phyloP scores from a whole-genome alignment of 805 yeast species.

The Starmerella kuoi region DNA sequence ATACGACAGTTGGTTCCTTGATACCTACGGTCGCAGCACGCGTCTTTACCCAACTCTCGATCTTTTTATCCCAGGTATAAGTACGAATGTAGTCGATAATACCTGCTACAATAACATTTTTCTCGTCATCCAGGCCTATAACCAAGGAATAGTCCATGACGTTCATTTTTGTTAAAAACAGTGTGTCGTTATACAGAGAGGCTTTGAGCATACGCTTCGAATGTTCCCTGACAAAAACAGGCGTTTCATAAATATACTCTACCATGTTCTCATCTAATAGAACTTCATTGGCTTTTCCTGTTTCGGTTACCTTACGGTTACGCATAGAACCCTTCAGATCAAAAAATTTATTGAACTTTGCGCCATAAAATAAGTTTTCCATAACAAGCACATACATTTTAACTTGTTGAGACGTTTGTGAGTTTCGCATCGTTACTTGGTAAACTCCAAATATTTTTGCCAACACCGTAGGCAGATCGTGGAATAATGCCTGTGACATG shows the following conservation, averaged over 20 bases:
- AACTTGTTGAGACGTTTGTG: slow-evolving; percentile 52
- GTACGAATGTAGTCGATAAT: slow-evolving; percentile 89
- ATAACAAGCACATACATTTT: slow-evolving; percentile 85
- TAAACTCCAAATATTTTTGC: slow-evolving; percentile 94
- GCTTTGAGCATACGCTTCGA: slow-evolving; percentile 77
- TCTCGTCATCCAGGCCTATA: slow-evolving; percentile 67
- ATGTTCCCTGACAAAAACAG: slow-evolving; percentile 84
- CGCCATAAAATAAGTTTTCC: slow-evolving; percentile 87
- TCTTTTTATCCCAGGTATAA: slow-evolving; percentile 96
- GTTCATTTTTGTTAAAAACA: slow-evolving; percentile 89
- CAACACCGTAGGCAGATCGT: slow-evolving; percentile 84
- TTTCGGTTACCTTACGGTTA: slow-evolving; percentile 89
- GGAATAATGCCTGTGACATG: slow-evolving; percentile 88
- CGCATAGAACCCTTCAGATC: slow-evolving; percentile 98
- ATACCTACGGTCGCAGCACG: slow-evolving; percentile 77
- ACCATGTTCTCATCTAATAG: slow-evolving; percentile 95
- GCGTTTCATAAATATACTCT: slow-evolving; percentile 91
- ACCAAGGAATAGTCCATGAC: slow-evolving; percentile 97
- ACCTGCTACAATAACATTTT: slow-evolving; percentile 68
- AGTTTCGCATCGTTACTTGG: slow-evolving; percentile 78
- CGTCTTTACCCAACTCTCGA: slow-evolving; percentile 98
- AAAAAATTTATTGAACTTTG: slow-evolving; percentile 71
- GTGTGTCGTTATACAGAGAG: slow-evolving; percentile 87
- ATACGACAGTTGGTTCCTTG: slow-evolving; percentile 91
- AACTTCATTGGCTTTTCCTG: slow-evolving; percentile 91